Percentiles rank a stretch among this genome's conserved stretches.
Evolutionary conservation across 2,329 filamentous ascomycete genomes (phyloP).

Genomic region (Clonostachys solani): DNA sequence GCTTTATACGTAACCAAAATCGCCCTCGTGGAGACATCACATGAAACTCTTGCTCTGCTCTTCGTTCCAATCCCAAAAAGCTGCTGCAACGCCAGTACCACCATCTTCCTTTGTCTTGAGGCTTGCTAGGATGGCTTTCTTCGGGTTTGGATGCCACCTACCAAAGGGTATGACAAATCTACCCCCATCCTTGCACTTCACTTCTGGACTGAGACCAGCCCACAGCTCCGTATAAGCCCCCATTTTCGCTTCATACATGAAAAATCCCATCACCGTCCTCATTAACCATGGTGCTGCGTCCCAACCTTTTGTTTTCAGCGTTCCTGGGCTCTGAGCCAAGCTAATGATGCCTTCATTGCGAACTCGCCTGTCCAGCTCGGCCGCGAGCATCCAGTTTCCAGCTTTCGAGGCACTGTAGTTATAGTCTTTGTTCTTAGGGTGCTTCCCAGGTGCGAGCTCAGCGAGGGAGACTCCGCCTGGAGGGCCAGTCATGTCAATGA

Average conservation of each 20-base stretch:
- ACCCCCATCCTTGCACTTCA: not conserved
- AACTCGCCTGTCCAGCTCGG: slow-evolving; percentile 20
- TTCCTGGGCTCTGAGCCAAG: slow-evolving; percentile 25
- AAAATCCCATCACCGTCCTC: not conserved
- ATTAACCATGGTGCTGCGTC: not conserved
- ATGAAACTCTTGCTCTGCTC: too few relatives aligned
- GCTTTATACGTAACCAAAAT: too few relatives aligned
- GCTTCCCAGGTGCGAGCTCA: not conserved
- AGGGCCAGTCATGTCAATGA: not conserved
- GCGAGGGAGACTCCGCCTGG: not conserved
- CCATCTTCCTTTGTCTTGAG: not conserved
- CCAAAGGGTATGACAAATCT: not conserved
- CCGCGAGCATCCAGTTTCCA: slow-evolving; percentile 23
- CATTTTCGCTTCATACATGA: not conserved
- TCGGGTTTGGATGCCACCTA: not conserved
- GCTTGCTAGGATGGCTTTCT: not conserved
- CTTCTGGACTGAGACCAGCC: not conserved
- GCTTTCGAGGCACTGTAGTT: slow-evolving; percentile 18
- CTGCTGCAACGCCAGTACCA: not conserved
- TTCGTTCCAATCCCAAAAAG: too few relatives aligned
- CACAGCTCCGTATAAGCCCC: not conserved
- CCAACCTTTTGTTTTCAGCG: slow-evolving; percentile 5
- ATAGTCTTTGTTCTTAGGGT: too few relatives aligned
- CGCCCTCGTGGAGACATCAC: too few relatives aligned
- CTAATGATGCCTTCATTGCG: slow-evolving; percentile 16